Evolutionary conservation across 2,329 filamentous ascomycete genomes (phyloP), one percentile per base, ranked within the genome.

Genomic region (Raffaelea arxii): DNA sequence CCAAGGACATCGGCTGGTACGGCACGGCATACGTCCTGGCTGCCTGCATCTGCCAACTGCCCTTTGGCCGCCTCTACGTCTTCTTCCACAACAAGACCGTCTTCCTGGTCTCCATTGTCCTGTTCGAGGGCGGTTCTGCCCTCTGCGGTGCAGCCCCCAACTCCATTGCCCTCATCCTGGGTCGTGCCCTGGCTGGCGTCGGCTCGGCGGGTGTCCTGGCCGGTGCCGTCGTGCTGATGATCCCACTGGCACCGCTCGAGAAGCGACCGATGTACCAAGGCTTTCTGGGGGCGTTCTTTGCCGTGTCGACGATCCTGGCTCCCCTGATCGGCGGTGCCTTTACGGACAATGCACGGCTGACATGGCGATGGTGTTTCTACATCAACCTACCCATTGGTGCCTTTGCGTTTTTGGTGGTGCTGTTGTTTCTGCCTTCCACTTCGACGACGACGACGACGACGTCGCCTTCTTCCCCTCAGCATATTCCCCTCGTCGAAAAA

Each of bases 71-170:
- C 23, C 41, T 67, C 37, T 67, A 58, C 54, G 63, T 49, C 11
- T 59, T 55, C 51, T 61, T 59, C 48, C 49, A 54, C 22, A 55
- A 58, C 22, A 65, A 66, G 54, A 55, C 52, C 49, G 53, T 58
- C 5, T 67, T 63, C 39, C 38, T 67, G 3, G 38, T 46, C 1
- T 58, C 60, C 2, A 50, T 66, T 14, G 41, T 56, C 5, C 45
- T 67, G 14, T 66, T 68, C 49, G 63, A 67, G 44, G 36, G 65
- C 2, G 76, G 76, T 2, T 78, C 74, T 6, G 64, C 65, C 18
- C 58, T 76, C 25, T 79, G 76, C 49, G 76, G 71, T 38, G 67
- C 70, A 3, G 76, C 76, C 1, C 73, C 74, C 4, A 72, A 54
- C 50, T 78, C 75, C 2, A 59, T 63, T 5, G 64, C 66, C 39